phyloP scores from a whole-genome alignment of 2,329 filamentous ascomycete genomes.

The Fonsecaea nubica region DNA sequence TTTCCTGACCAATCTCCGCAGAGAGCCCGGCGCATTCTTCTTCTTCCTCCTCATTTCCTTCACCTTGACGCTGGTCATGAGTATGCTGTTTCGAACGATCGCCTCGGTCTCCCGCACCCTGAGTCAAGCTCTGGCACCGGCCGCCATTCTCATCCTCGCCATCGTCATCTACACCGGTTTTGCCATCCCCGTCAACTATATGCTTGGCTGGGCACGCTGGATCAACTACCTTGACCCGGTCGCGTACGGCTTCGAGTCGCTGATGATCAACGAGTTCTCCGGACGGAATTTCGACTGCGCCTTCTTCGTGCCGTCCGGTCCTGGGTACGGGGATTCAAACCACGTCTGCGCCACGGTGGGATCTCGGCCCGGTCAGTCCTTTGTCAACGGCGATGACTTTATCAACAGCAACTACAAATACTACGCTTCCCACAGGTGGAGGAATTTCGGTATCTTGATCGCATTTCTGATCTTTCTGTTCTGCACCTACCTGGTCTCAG shows the following conservation, averaged over 20 bases:
- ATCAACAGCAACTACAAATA: slow-evolving; percentile 64
- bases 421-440: slow-evolving; percentile 66
- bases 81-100: slow-evolving; percentile 65
- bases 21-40: slow-evolving; percentile 79
- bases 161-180: slow-evolving; percentile 74
- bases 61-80: slow-evolving; percentile 63
- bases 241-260: slow-evolving; percentile 69
- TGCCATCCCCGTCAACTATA: slow-evolving; percentile 64
- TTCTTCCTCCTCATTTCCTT: slow-evolving; percentile 77
- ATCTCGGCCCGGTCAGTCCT: slow-evolving; percentile 58
- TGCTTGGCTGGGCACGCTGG: slow-evolving; percentile 71
- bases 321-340: slow-evolving; percentile 68
- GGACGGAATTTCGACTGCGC: slow-evolving; percentile 64
- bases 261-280: slow-evolving; percentile 66
- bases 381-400: slow-evolving; percentile 66
- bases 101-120: slow-evolving; percentile 73
- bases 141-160: slow-evolving; percentile 60
- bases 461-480: slow-evolving; percentile 70
- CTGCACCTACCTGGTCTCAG: slow-evolving; percentile 66
- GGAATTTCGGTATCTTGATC: slow-evolving; percentile 73
- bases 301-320: slow-evolving; percentile 60
- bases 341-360: slow-evolving; percentile 65
- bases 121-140: slow-evolving; percentile 67
- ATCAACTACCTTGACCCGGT: slow-evolving; percentile 71
- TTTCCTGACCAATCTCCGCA: slow-evolving; percentile 82